phyloP scores from a whole-genome alignment of 2,329 filamentous ascomycete species.

The Ceratocystis ficicola region DNA sequence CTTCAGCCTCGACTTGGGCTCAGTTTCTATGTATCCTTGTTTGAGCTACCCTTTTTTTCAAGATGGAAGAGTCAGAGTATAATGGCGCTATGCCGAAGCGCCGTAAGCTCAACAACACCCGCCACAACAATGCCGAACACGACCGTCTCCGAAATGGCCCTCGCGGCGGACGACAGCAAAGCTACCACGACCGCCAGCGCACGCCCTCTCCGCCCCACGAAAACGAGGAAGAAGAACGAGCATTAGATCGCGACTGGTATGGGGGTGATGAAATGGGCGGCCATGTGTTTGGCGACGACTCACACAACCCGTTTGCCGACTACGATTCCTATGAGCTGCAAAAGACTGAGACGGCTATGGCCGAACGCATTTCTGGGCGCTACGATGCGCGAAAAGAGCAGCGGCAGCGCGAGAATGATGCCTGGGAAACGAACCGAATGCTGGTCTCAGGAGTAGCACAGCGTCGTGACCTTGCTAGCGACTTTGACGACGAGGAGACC shows the following conservation, averaged over 20 bases:
- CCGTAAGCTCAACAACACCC: conserved; percentile 30
- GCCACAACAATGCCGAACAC: conserved; percentile 21
- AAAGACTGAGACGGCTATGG: conserved; percentile 63
- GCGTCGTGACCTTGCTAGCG: conserved; percentile 63
- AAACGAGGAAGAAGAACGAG: conserved; percentile 55
- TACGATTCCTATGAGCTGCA: conserved; percentile 61
- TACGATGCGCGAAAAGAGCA: conserved; percentile 61
- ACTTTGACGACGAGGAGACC: conserved; percentile 85
- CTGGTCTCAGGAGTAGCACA: conserved; percentile 92
- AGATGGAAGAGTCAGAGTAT: conserved; percentile 26
- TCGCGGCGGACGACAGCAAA: conserved; percentile 1
- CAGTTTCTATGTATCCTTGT: neutral
- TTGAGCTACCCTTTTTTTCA: neutral
- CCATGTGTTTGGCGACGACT: conserved; percentile 77
- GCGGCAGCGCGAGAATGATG: conserved; percentile 87
- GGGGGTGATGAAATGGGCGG: conserved; percentile 69
- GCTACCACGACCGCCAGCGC: conserved; percentile 37
- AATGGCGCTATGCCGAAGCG: conserved; percentile 33
- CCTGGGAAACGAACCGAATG: conserved; percentile 99
- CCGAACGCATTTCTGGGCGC: conserved; percentile 67
- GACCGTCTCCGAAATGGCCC: conserved; percentile 5
- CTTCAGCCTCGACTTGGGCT: neutral
- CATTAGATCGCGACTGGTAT: conserved; percentile 87
- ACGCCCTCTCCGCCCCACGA: conserved; percentile 17
- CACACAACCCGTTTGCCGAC: conserved; percentile 81